phyloP scores from a whole-genome alignment of 1,284 basidiomycete species.

The Cutaneotrichosporon curvatum region DNA sequence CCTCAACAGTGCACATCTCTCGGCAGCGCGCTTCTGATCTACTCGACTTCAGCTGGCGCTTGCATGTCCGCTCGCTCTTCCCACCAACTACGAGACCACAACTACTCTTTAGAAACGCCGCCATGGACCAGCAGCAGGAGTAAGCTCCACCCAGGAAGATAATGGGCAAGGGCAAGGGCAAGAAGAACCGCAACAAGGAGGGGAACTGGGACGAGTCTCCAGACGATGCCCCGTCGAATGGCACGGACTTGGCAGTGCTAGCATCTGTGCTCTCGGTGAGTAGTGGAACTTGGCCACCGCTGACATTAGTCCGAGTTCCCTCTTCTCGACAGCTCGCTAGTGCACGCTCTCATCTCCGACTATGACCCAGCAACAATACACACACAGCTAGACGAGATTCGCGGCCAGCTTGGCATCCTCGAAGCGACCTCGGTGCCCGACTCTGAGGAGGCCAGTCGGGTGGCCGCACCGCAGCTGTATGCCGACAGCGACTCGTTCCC shows the following conservation, averaged over 20 bases:
- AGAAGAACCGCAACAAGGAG: constrained; percentile 4
- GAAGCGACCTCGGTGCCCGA: constrained; percentile 43
- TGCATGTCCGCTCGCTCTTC: too few relatives aligned
- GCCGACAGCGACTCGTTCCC: too few relatives aligned
- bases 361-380: constrained; percentile 25
- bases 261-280: constrained; percentile 21
- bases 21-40: too few relatives aligned
- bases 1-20: too few relatives aligned
- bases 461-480: not conserved
- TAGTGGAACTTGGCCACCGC: not conserved
- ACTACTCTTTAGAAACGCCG: too few relatives aligned
- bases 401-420: constrained; percentile 39
- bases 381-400: constrained; percentile 23
- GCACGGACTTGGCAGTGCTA: constrained; percentile 20
- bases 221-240: too few relatives aligned
- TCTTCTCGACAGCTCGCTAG: constrained; percentile 36
- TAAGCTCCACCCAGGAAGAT: too few relatives aligned
- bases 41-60: too few relatives aligned
- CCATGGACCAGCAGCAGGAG: too few relatives aligned
- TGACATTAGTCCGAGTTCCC: constrained; percentile 36
- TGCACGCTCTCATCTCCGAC: constrained; percentile 38
- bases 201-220: not conserved
- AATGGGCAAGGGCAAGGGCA: constrained; percentile 2
- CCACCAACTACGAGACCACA: too few relatives aligned
- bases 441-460: constrained; percentile 5